These are phyloP conservation scores for Quercus mongolica DNA, from an alignment of 306 rosid species.

Conservation along the genomic window DNA sequence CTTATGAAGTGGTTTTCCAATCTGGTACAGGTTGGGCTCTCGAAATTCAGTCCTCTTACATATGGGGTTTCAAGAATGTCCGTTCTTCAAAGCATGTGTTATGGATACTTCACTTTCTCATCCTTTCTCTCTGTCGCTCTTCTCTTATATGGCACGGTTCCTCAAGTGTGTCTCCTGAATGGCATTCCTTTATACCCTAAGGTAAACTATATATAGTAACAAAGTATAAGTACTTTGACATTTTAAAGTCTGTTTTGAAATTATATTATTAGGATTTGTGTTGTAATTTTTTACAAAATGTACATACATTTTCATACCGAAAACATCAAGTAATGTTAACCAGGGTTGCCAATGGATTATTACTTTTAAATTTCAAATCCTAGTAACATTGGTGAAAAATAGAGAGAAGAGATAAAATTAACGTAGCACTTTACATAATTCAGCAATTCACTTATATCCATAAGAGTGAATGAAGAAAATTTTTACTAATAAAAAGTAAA, in stretches of 20 bases:
- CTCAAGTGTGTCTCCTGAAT: conserved; percentile 38
- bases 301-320: too few relatives aligned
- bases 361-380: neutral
- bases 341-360: neutral
- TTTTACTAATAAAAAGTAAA: too few relatives aligned
- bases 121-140: conserved; percentile 18
- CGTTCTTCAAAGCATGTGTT: conserved; percentile 1
- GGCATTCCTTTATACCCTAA: conserved; percentile 38
- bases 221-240: neutral
- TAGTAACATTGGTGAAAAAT: too few relatives aligned
- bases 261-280: neutral
- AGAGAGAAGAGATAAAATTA: too few relatives aligned
- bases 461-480: too few relatives aligned
- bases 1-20: neutral
- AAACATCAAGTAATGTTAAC: too few relatives aligned
- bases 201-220: neutral
- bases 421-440: too few relatives aligned
- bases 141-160: conserved; percentile 35
- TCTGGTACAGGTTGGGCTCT: neutral
- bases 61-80: conserved; percentile 35
- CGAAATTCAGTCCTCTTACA: conserved; percentile 33
- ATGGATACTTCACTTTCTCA: neutral
- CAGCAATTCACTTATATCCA: too few relatives aligned
- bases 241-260: too few relatives aligned
- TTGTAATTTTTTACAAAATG: neutral